Conservation (phyloP, 305 asterid species). For the Petunia hybrid region DNA sequence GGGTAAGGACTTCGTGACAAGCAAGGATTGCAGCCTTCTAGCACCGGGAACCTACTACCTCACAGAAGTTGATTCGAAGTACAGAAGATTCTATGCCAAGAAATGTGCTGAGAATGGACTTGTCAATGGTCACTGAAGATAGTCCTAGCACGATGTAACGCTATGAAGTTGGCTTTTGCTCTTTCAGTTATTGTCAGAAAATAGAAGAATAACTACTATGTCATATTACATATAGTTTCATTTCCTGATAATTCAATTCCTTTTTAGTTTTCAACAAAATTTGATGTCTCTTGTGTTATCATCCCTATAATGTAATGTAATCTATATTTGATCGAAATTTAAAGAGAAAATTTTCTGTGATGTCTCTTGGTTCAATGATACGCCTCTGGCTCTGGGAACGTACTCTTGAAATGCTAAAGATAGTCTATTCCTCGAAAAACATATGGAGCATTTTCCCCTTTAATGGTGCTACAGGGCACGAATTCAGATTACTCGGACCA, state of each 20-base stretch:
- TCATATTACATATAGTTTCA: not conserved
- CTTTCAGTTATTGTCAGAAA: slow-evolving; percentile 39
- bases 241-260: not conserved
- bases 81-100: slow-evolving; percentile 83
- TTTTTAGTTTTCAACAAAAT: slow-evolving; percentile 4
- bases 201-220: slow-evolving; percentile 34
- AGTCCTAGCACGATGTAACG: not conserved
- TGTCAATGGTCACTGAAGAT: slow-evolving; percentile 69
- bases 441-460: not conserved
- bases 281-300: slow-evolving; percentile 5
- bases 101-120: slow-evolving; percentile 60
- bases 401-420: not conserved
- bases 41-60: slow-evolving; percentile 88
- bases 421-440: not conserved
- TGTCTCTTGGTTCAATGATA: not conserved
- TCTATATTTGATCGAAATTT: not conserved
- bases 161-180: slow-evolving; percentile 38
- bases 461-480: no score
- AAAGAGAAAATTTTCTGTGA: not conserved
- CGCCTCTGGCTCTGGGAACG: not conserved
- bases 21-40: slow-evolving; percentile 87
- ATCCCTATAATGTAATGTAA: not conserved
- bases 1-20: slow-evolving; percentile 80
- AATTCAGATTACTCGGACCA: no score
- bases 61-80: slow-evolving; percentile 93